phyloP scores from a whole-genome alignment of 2,329 filamentous ascomycete genomes.

The Sporothrix dimorphospora region DNA sequence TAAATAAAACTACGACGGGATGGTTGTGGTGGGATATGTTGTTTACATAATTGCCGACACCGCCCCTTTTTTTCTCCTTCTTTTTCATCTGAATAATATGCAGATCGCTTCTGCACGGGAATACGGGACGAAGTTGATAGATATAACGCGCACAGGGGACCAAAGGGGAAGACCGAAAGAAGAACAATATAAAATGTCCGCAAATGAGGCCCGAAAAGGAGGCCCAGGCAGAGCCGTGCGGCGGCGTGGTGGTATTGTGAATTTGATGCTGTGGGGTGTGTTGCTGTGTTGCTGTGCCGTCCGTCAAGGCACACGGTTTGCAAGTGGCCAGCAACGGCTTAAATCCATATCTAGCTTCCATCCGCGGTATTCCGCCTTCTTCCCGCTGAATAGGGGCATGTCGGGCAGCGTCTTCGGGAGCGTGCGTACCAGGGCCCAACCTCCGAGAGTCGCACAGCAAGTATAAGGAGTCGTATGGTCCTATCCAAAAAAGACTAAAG shows the following conservation, averaged over 20 bases:
- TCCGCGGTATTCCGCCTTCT: too few relatives aligned
- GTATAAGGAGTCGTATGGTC: too few relatives aligned
- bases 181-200: not conserved
- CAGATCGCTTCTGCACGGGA: not conserved
- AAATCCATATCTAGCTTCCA: too few relatives aligned
- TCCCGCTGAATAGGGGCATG: too few relatives aligned
- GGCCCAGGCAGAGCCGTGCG: not conserved
- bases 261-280: not conserved
- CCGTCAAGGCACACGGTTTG: not conserved
- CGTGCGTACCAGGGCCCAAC: too few relatives aligned
- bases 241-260: not conserved
- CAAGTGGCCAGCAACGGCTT: not conserved
- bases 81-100: too few relatives aligned
- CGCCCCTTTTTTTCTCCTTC: not conserved
- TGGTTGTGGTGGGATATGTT: not conserved
- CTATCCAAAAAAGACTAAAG: too few relatives aligned
- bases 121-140: not conserved
- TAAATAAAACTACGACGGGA: not conserved
- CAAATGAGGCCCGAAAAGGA: constrained; percentile 5
- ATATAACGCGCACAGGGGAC: not conserved
- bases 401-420: too few relatives aligned
- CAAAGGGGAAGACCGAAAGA: not conserved
- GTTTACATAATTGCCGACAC: constrained; percentile 7
- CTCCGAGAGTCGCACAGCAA: too few relatives aligned
- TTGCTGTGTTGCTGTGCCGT: not conserved